phyloP scores from a whole-genome alignment of 495 filamentous ascomycete genomes.

The Annulohypoxylon bovei region DNA sequence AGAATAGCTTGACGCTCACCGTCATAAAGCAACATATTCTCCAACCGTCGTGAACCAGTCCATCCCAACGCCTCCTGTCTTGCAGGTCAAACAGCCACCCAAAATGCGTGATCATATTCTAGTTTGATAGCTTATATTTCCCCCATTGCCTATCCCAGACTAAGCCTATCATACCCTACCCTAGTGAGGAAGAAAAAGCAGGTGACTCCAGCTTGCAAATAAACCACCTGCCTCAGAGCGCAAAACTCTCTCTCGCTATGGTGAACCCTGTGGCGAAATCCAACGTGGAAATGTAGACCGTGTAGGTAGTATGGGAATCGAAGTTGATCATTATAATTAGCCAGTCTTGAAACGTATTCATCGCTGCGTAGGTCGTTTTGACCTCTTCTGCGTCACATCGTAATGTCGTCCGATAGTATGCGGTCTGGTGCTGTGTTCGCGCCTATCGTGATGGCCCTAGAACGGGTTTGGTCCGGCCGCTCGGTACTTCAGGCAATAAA shows the following conservation, averaged over 20 bases:
- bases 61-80: constrained; percentile 33
- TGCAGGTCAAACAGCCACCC: constrained; percentile 11
- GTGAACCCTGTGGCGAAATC: background rate
- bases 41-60: background rate
- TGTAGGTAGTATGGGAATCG: constrained; percentile 1
- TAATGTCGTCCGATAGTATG: constrained; percentile 30
- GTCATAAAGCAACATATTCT: constrained; percentile 1
- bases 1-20: constrained; percentile 18
- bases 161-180: constrained; percentile 1
- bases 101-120: constrained; percentile 9
- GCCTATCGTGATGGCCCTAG: constrained; percentile 1
- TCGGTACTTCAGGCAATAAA: constrained; percentile 28
- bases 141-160: constrained; percentile 1
- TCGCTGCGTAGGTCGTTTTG: constrained; percentile 20
- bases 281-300: background rate
- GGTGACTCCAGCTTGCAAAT: background rate
- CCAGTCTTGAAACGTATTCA: constrained; percentile 31
- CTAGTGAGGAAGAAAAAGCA: background rate
- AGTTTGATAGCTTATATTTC: constrained; percentile 2
- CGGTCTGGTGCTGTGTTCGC: background rate
- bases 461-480: constrained; percentile 14
- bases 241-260: constrained; percentile 24
- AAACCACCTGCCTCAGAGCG: constrained; percentile 24
- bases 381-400: constrained; percentile 30
- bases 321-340: constrained; percentile 20